Evolutionary conservation across 1,284 basidiomycete species (phyloP).

Genomic region (Puccinia coronata): DNA sequence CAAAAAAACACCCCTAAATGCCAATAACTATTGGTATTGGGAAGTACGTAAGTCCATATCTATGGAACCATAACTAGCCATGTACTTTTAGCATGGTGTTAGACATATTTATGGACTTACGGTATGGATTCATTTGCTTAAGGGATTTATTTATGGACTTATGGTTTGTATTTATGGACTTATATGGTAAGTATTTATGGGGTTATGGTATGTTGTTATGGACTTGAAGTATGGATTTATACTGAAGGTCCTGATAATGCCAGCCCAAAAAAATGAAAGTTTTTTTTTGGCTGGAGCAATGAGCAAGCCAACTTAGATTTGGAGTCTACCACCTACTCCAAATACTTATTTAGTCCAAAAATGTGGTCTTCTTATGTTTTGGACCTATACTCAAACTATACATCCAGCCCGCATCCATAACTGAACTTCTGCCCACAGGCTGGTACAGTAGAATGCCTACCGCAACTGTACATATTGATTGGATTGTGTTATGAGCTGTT

Average conservation of each 20-base stretch:
- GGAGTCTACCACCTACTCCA: background rate
- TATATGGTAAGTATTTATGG: no score
- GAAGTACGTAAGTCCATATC: no score
- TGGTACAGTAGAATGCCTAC: slow-evolving; percentile 14
- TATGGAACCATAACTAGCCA: no score
- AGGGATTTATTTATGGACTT: no score
- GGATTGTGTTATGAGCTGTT: no score
- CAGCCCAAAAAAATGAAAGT: background rate
- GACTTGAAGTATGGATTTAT: background rate
- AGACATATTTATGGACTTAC: no score
- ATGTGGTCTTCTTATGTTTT: background rate
- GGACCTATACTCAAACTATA: background rate
- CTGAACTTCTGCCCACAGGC: background rate
- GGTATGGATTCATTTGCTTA: no score
- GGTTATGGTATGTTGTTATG: no score
- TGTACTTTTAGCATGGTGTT: no score
- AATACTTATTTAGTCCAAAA: background rate
- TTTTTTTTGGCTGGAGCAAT: background rate
- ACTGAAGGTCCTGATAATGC: background rate
- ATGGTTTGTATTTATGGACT: no score
- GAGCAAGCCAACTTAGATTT: background rate
- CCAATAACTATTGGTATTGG: no score
- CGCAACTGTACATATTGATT: background rate
- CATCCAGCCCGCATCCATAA: background rate
- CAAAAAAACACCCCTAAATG: no score